Evolutionary conservation across 2,329 filamentous ascomycete species (phyloP), one percentile per base, ranked within the genome.

Genomic region (Leptographium galeiforme): DNA sequence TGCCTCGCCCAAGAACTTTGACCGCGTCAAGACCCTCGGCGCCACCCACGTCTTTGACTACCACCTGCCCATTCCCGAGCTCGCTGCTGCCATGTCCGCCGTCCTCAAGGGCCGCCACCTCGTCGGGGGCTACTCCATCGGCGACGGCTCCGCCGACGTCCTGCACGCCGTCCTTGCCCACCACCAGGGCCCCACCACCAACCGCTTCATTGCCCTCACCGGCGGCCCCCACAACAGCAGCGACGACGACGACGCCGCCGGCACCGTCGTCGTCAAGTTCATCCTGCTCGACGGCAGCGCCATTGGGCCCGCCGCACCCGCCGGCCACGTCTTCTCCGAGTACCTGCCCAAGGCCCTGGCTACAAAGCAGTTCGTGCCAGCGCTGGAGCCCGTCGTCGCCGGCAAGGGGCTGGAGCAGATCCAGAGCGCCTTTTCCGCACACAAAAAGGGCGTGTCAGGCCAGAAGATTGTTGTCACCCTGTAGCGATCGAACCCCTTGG

Each of bases 11-110:
- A 65, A 61, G 52, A 73, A 73, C 55, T 68, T 69, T 32, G 65
- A 38, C 0, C 67, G 68, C 50, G 60, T 72, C 16, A 70, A 68
- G 57, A 57, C 59, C 13, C 66, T 77, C 0, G 75, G 75, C 0
- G 72, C 72, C 2, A 62, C 57, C 12, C 59, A 67, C 2, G 68
- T 69, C 0, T 73, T 74, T 47, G 73, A 76, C 58, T 73, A 77
- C 59, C 67, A 64, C 7, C 63, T 60, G 34, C 54, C 60, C 0
- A 62, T 65, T 0, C 50, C 61, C 2, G 66, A 71, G 4, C 40
- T 73, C 0, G 52, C 61, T 16, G 60, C 59, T 4, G 58, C 61
- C 1, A 61, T 45, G 6, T 10, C 19, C 11, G 43, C 43, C 11
- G 19, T 14, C 43, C 19, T 67, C 3, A 55, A 63, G 8, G 62